These are phyloP conservation scores for Ophiocordyceps camponoti-rufipedis DNA, from an alignment of 2,329 filamentous ascomycete species.

Conservation along the genomic window DNA sequence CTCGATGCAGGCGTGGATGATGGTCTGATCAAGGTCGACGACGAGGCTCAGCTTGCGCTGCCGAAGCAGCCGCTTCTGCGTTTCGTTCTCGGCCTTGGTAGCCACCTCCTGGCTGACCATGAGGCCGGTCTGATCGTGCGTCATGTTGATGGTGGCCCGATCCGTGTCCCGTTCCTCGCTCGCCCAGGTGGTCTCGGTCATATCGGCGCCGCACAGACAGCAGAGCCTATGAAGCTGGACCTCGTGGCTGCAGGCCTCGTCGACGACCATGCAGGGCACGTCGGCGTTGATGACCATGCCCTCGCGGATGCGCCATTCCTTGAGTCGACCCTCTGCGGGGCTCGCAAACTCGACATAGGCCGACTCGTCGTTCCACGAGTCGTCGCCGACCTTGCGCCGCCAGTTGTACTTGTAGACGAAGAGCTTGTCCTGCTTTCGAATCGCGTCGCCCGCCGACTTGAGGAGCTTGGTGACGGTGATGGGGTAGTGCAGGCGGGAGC, in stretches of 20 bases:
- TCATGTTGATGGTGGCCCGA: slow-evolving; percentile 86
- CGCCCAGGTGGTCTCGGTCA: slow-evolving; percentile 80
- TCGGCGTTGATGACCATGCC: slow-evolving; percentile 45
- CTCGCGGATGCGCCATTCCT: slow-evolving; percentile 55
- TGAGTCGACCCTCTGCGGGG: slow-evolving; percentile 62
- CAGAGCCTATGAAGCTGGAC: slow-evolving; percentile 85
- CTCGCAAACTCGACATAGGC: slow-evolving; percentile 64
- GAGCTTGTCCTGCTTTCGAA: slow-evolving; percentile 59
- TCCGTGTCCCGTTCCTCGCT: slow-evolving; percentile 61
- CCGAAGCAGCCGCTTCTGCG: slow-evolving; percentile 65
- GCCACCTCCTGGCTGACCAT: slow-evolving; percentile 75
- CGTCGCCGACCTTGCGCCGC: slow-evolving; percentile 57
- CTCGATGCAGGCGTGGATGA: slow-evolving; percentile 95
- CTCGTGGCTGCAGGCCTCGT: slow-evolving; percentile 82
- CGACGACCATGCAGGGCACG: slow-evolving; percentile 50
- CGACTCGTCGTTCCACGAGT: slow-evolving; percentile 40
- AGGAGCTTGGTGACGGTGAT: slow-evolving; percentile 80
- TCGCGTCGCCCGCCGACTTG: slow-evolving; percentile 53
- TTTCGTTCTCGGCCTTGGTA: slow-evolving; percentile 63
- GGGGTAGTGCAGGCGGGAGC: slow-evolving; percentile 65
- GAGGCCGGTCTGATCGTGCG: slow-evolving; percentile 75
- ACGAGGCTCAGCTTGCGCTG: slow-evolving; percentile 79
- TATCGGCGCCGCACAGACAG: slow-evolving; percentile 83
- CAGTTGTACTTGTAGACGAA: slow-evolving; percentile 80
- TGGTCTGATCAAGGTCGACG: slow-evolving; percentile 93